These are phyloP conservation scores for Plasmopara halstedii DNA, from an alignment of 352 stramenopile genomes.

Conservation along the genomic window DNA sequence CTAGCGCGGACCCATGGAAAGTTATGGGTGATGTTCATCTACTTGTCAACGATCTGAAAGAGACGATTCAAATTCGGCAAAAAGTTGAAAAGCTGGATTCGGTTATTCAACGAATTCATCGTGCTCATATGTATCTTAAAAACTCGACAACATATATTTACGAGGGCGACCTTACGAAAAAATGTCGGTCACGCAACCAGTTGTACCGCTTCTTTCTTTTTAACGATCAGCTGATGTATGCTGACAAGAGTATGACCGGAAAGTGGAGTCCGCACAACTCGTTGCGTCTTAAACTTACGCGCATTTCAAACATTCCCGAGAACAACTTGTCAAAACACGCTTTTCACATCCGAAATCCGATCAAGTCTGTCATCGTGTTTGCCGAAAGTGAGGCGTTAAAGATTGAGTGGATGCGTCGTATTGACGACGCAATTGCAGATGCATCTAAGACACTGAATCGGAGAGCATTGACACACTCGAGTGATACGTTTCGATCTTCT, in stretches of 20 bases:
- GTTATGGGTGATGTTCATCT: constrained; percentile 87
- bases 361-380: constrained; percentile 82
- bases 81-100: constrained; percentile 78
- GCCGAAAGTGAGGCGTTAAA: constrained; percentile 59
- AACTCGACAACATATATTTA: constrained; percentile 92
- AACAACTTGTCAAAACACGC: constrained; percentile 63
- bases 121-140: constrained; percentile 88
- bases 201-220: constrained; percentile 86
- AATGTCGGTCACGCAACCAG: constrained; percentile 83
- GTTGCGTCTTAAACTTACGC: constrained; percentile 72
- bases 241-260: constrained; percentile 68
- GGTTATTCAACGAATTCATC: constrained; percentile 87
- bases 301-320: constrained; percentile 70
- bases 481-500: constrained; percentile 3
- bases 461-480: constrained; percentile 45
- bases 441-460: constrained; percentile 70
- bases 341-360: constrained; percentile 81
- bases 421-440: constrained; percentile 67
- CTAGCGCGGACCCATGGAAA: constrained; percentile 62
- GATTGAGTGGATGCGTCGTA: constrained; percentile 74
- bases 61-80: constrained; percentile 77
- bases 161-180: constrained; percentile 93
- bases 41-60: constrained; percentile 86
- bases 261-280: constrained; percentile 84
- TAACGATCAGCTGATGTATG: constrained; percentile 81